Evolutionary conservation across 371 early-diverging fungal species (phyloP), one percentile per base, ranked within the genome.

Genomic region (Polyrhizophydium stewartii): DNA sequence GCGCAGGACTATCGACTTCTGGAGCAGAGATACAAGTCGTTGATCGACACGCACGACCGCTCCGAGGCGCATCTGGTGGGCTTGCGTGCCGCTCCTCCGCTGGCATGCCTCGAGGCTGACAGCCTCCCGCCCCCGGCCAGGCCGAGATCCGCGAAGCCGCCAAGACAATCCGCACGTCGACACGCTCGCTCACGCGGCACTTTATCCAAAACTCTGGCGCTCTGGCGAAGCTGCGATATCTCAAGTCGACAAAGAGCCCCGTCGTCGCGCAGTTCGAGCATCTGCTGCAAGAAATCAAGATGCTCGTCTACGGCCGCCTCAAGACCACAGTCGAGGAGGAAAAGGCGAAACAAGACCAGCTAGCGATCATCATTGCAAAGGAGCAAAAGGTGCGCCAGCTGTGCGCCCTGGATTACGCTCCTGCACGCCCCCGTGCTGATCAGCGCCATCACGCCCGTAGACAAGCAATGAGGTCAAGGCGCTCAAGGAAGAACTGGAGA

Each of bases 251-350:
- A 7, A 67, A 68, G 56, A n/a, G 41, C 9, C 58, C 63, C 10
- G 52, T 61, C 10, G 52, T 73, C 0, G 57, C 56, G 6, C 59
- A 68, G 22, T 77, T 77, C 58, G 77, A 78, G 56, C 52, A 58
- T 16, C 56, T 76, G 19, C 45, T 77, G 57, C 70, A 73, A 43
- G 79, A 78, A 56, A 62, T 77, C 49, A 73, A 73, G 50, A 64
- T 61, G 55, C 56, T 78, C 19, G 64, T 81, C 10, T 76, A 74
- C 58, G 79, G 75, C 58, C 59, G 74, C 35, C 63, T 81, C 17
- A 64, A 62, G 45, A 78, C 72, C 3, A 69, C 75, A 21, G 78
- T 75, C 7, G 82, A 81, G 57, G 82, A 81, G 51, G 82, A 81
- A 55, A 71, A 67, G 60, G 68, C 65, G 40, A 71, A 63, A 38